Base-by-base conservation (phyloP, 2,329 filamentous ascomycete species). In the Sphaerostilbella broomeana region DNA sequence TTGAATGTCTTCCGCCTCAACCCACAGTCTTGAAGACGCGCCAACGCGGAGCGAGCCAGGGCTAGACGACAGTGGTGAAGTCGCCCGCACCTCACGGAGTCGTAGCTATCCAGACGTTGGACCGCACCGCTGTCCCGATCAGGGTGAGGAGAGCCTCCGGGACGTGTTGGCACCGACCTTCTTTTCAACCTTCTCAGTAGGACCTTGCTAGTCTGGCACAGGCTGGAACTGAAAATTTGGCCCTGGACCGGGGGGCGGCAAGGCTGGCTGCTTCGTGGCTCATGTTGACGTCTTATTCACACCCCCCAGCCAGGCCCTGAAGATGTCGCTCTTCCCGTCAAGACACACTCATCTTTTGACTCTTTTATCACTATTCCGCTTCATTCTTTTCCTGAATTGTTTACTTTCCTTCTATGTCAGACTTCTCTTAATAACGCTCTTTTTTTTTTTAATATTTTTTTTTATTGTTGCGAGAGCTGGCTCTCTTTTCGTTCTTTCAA, bases 171-270 rank as follows among this genome's bases (percentile, higher is more conserved):
- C 39, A 34, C 38, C 38, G 38, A 31, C 29, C 27, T 40, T n/a
- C n/a, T n/a, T n/a, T n/a, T 43, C 44, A 43, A 35, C 17, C 31
- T 47, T 47, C 42, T 42, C 34, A 43, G 39, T 40, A 42, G 45
- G 42, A 36, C 46, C 46, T 41, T 44, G 42, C 45, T 40, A 41
- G 44, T 40, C 26, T 40, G 28, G 32, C 35, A 30, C 40, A 38
- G 37, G 33, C 34, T 42, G 40, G 40, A 38, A 35, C 37, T 32
- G 38, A 18, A 67, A 25, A 42, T 42, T 31, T 42, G 30, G 30
- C 30, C 10, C 19, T n/a, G 38, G 26, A 30, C 31, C 31, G 38
- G 32, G 38, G 26, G 38, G 26, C 16, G 29, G 24, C 26, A 25
- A 35, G 28, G 16, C 30, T 16, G 40, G 34, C 27, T 38, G 34